Base-by-base conservation (phyloP, 1,139 yeast genomes). In the Kodamaea anthophila region DNA sequence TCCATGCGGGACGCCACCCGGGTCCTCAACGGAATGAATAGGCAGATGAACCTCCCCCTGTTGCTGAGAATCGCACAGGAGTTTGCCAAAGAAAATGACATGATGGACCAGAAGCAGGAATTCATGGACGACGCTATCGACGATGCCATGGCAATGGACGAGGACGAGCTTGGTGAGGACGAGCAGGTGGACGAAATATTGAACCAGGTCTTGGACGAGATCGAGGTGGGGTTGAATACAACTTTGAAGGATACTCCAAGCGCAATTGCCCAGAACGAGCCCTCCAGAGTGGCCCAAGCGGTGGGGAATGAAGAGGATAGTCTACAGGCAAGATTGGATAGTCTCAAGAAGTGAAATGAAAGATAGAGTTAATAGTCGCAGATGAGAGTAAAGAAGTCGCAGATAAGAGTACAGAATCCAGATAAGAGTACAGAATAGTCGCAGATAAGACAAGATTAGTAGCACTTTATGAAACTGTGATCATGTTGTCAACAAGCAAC, bases 111-210 rank as follows among this genome's bases (percentile, higher is more conserved):
- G 59, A 81, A 95, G 47, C 97, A 91, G 54, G 99, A 93, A 51
- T 86, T 91, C 74, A 93, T 91, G 85, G 98, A 91, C 53, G 98
- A 91, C 51, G 94, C 96, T 9, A 81, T 93, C 44, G 98, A 91
- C 51, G 96, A 88, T 52, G 81, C 91, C 15, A 85, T 88, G 87
- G 94, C 82, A 33, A 85, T 79, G 51, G 78, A 83, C 37, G 87
- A 79, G 30, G 82, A 70, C 34, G 79, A 70, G 34, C 55, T 64
- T 42, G 71, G 67, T 31, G 81, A 78, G 43, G 87, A 81, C 42
- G 96, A 85, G 44, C 96, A 91, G 51, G 83, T 85, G 9, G 97
- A 91, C 49, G 96, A 88, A 47, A 83, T 91, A 27, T 88, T 93
- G 35, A 77, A 80, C 49, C 86, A 82, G 55, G 96, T 93, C 1